Conservation (phyloP, 768 basidiomycete species). For the Phylloporus scabripes region DNA sequence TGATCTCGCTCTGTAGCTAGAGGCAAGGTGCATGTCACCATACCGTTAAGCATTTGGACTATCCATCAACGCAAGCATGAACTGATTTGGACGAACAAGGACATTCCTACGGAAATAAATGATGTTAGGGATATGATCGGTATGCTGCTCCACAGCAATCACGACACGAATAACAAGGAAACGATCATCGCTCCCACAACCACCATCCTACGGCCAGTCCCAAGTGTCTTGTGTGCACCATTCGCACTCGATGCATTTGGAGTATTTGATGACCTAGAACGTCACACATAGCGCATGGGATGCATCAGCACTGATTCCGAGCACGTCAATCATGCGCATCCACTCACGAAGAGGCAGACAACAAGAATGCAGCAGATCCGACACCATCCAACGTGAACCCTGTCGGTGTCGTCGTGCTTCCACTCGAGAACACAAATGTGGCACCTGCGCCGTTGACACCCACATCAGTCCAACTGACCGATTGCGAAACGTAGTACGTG, state of each 20-base stretch:
- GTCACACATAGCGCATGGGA: too few relatives aligned
- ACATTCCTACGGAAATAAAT: not conserved
- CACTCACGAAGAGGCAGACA: slow-evolving; percentile 15
- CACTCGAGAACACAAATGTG: slow-evolving; percentile 10
- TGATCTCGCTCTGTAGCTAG: too few relatives aligned
- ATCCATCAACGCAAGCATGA: not conserved
- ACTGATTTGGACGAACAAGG: not conserved
- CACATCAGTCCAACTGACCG: slow-evolving; percentile 32
- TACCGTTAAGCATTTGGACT: too few relatives aligned
- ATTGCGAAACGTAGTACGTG: slow-evolving; percentile 37
- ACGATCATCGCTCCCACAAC: not conserved
- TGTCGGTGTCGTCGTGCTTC: slow-evolving; percentile 8
- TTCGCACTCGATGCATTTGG: not conserved
- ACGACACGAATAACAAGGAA: not conserved
- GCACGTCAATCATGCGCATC: not conserved
- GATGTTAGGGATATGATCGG: not conserved
- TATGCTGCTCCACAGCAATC: not conserved
- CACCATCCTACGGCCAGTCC: not conserved
- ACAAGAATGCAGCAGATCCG: slow-evolving; percentile 19
- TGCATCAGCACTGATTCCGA: not conserved
- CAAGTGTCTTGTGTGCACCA: not conserved
- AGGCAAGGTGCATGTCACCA: too few relatives aligned
- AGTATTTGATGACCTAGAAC: not conserved
- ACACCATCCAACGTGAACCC: slow-evolving; percentile 14
- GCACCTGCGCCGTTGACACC: slow-evolving; percentile 5